Base-by-base conservation (phyloP, 768 basidiomycete species). In the Erythrobasidium yunnanense region DNA sequence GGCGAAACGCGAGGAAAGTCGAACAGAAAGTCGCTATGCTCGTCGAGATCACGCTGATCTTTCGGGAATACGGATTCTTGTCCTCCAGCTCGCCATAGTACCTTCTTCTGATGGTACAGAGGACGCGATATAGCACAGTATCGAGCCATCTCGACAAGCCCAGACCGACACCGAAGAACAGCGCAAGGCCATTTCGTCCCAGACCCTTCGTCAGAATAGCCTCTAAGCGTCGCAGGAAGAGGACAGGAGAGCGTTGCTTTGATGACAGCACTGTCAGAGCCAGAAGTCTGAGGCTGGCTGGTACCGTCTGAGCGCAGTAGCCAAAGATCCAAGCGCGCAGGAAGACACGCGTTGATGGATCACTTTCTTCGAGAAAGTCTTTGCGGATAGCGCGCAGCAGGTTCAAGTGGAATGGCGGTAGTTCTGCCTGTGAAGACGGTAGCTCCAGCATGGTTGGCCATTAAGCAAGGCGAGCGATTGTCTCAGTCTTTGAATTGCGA, bases 281-380 rank as follows among this genome's bases (percentile, higher is more conserved):
- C 23, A 71, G 6, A 6, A 60, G n/a, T 18, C 68, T 52, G 3
- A 69, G 7, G 17, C 67, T 0, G 1, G 50, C n/a, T 0, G 68
- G 70, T 2, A 53, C 1, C 25, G 63, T 60, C 38, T 65, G 20
- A 3, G 58, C 67, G 1, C 29, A 13, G 32, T 50, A 68, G 0
- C 71, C 71, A 46, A 71, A 60, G 20, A 29, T 30, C 13, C 20
- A 46, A 4, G 71, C 67, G 15, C 71, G 63, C 1, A 71, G 25
- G 35, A 70, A 70, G 8, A 66, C 54, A 3, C 38, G 46, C 1
- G 67, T 66, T 6, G 71, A 63, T 0, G 71, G 71, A 33, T 71
- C 66, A 42, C 54, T 29, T 22, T 45, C 50, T 4, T 38, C 33
- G 20, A 55, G 30, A 11, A 20, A 35, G 55, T 58, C 56, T 20